phyloP scores from a whole-genome alignment of 768 basidiomycete genomes.

The Hortiboletus flavorubellus region DNA sequence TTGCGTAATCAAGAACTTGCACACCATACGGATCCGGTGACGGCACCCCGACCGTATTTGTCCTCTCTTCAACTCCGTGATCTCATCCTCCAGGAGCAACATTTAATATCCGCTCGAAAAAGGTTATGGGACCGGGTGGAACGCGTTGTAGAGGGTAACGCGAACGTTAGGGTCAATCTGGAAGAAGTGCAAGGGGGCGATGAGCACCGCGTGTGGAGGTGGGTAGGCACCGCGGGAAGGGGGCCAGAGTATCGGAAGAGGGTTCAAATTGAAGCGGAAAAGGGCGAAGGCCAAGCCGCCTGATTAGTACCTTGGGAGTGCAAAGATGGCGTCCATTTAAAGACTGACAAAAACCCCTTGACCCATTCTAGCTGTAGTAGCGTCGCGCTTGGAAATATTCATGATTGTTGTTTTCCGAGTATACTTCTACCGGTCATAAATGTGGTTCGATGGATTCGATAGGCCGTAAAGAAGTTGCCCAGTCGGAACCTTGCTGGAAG shows the following conservation, averaged over 20 bases:
- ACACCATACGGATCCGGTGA: constrained; percentile 79
- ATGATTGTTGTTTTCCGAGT: constrained; percentile 13
- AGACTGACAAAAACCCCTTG: constrained; percentile 23
- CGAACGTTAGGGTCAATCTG: constrained; percentile 82
- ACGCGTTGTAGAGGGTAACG: constrained; percentile 82
- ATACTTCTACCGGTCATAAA: constrained; percentile 26
- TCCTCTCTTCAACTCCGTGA: constrained; percentile 88
- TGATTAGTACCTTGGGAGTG: constrained; percentile 15
- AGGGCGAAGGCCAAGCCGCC: constrained; percentile 23
- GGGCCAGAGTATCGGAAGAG: constrained; percentile 35
- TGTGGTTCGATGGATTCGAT: constrained; percentile 24
- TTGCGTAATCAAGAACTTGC: constrained; percentile 80
- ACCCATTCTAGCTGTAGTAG: constrained; percentile 16
- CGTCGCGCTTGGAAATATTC: constrained; percentile 15
- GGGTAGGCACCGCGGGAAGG: constrained; percentile 62
- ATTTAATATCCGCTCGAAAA: constrained; percentile 61
- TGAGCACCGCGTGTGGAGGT: constrained; percentile 87
- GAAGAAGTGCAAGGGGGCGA: constrained; percentile 85
- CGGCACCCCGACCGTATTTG: constrained; percentile 69
- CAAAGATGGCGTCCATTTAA: constrained; percentile 12
- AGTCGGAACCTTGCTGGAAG: constrained; percentile 30
- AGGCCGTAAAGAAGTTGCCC: constrained; percentile 20
- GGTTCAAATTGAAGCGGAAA: constrained; percentile 26
- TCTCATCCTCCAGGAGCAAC: constrained; percentile 76
- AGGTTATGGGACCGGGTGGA: constrained; percentile 83